Base-by-base conservation (phyloP, 768 basidiomycete genomes). In the Lentinula edodes region DNA sequence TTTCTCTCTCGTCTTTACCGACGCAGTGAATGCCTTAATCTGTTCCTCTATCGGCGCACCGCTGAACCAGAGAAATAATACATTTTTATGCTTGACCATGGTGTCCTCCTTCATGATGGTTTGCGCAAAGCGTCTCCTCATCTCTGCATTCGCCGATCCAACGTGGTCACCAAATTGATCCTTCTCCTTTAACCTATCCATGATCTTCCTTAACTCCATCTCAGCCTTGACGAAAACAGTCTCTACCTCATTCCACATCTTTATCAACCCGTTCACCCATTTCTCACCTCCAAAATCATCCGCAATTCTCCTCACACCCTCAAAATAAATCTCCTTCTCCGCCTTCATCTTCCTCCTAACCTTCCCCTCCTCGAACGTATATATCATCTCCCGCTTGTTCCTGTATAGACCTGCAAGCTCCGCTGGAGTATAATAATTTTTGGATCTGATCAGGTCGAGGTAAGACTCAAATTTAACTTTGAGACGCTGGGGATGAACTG, bases 401-500 rank as follows among this genome's bases (percentile, higher is more conserved):
- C 54, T 55, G 20, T 64, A 64, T 5, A 55, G 23, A 1, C 51
- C 46, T 23, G 56, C 52, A 8, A 64, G 38, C 16, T 43, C 28
- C 5, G 46, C 38, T n/a, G 63, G 63, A 10, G 45, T 55, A 7
- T 46, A n/a, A 42, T 45, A 54, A 15, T 32, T 51, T 28, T 41
- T 50, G 18, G 61, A 45, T 54, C 58, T 56, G 23, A 64, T 41
- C 32, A 60, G 13, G 3, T 3, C 61, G 12, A 64, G 60, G 36
- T 62, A 64, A 20, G 46, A 38, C 16, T 64, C 61, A 54, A 64
- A 64, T 36, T 64, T 64, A 35, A 64, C 61, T 43, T 64, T 64
- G 20, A 64, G 45, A 16, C 63, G 53, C 41, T 62, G 53, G 15
- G 63, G 63, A 34, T 55, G 45, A 15, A 46, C 10, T 15, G 59